Conservation (phyloP, 768 basidiomycete genomes). For the Gyrodon lividus region DNA sequence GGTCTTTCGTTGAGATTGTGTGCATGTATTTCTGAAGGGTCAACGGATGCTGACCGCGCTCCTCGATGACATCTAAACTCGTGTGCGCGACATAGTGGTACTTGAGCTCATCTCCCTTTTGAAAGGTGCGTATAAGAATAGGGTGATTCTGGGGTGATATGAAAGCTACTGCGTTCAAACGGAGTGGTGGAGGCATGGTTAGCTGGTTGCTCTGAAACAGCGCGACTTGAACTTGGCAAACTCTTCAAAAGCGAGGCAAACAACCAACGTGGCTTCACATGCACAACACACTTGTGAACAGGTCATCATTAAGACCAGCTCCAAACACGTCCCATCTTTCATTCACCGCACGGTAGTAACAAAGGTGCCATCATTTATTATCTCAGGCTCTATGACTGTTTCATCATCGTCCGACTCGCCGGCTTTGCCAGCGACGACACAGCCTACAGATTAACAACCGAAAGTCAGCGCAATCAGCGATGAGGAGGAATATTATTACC, state of each 20-base stretch:
- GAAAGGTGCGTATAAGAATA: conserved; percentile 75
- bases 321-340: too few species aligned
- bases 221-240: not conserved
- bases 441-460: conserved; percentile 7
- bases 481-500: conserved; percentile 24
- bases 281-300: too few species aligned
- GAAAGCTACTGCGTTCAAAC: conserved; percentile 80
- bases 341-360: not conserved
- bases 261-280: not conserved
- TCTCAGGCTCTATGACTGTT: conserved; percentile 3
- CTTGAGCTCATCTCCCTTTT: conserved; percentile 62
- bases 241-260: not conserved
- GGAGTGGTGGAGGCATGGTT: conserved; percentile 63
- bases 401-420: too few species aligned
- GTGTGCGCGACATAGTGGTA: conserved; percentile 93
- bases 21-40: not conserved
- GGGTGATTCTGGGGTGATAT: conserved; percentile 80
- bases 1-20: conserved; percentile 2
- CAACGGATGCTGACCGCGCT: conserved; percentile 63
- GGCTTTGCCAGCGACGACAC: conserved; percentile 7
- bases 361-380: not conserved
- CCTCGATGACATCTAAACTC: conserved; percentile 87
- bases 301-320: too few species aligned
- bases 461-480: not conserved
- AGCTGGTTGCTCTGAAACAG: not conserved